Percentiles rank a stretch among this genome's conserved stretches.
phyloP scores from a whole-genome alignment of 148 eudicot species.

The Suaeda aralocaspica region DNA sequence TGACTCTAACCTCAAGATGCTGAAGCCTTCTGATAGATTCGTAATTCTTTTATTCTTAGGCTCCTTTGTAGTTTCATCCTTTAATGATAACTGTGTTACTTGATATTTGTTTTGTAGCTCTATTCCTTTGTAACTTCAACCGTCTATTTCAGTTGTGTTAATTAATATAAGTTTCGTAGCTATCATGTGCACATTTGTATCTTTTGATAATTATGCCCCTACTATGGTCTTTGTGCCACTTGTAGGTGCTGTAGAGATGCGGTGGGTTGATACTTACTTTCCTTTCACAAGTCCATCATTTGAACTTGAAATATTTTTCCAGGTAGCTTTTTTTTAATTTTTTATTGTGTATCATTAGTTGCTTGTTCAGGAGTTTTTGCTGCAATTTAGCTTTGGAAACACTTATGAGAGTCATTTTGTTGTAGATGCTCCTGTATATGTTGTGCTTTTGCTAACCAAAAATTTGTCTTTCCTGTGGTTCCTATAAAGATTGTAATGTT shows the following conservation, averaged over 20 bases:
- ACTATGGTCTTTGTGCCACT: conserved; percentile 8
- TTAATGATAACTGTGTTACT: no score
- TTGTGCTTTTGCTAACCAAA: not conserved
- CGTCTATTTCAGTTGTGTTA: no score
- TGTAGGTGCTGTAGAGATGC: conserved; percentile 95
- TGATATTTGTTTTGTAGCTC: not conserved
- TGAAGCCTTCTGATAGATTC: not conserved
- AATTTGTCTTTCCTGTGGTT: not conserved
- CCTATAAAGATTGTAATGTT: not conserved
- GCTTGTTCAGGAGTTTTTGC: not conserved
- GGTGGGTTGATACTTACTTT: conserved; percentile 97
- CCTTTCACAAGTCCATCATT: conserved; percentile 94
- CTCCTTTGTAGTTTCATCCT: not conserved
- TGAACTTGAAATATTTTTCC: conserved; percentile 94
- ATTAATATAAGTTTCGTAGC: not conserved
- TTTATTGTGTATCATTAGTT: not conserved
- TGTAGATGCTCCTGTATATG: not conserved
- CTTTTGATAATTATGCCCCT: not conserved
- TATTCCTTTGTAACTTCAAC: not conserved
- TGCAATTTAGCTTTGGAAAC: conserved; percentile 1
- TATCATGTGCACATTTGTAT: not conserved
- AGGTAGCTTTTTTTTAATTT: conserved; percentile 56
- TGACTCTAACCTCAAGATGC: not conserved
- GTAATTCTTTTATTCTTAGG: no score
- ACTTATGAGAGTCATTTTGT: not conserved